Conservation (phyloP, 495 filamentous ascomycete genomes). For the Aspergillus nanangensis region DNA sequence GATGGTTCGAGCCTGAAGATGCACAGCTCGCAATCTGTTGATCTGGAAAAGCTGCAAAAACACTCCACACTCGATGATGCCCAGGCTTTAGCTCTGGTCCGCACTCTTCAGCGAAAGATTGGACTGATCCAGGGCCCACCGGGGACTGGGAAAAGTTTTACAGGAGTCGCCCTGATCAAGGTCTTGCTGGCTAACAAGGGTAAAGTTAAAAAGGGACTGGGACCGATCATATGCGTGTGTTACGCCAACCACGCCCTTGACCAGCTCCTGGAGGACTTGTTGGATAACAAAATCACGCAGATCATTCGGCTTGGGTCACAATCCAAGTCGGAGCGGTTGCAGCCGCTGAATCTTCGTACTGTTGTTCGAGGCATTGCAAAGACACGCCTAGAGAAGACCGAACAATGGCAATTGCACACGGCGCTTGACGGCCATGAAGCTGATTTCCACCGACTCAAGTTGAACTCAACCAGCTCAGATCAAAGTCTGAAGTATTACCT, state of each 20-base stretch:
- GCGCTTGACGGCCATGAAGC: conserved; percentile 11
- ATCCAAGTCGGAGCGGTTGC: conserved; percentile 53
- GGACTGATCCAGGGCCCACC: conserved; percentile 78
- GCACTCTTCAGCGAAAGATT: conserved; percentile 50
- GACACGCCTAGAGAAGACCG: conserved; percentile 37
- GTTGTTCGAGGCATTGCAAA: conserved; percentile 24
- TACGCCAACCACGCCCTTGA: conserved; percentile 76
- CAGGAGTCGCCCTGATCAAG: conserved; percentile 56
- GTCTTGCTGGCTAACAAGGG: conserved; percentile 56
- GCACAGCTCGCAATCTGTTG: conserved; percentile 31
- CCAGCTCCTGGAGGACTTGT: conserved; percentile 63
- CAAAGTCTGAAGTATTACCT: conserved; percentile 13
- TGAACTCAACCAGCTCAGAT: not conserved
- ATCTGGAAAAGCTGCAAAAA: conserved; percentile 33
- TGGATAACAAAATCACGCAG: conserved; percentile 48
- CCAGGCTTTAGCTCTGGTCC: conserved; percentile 54
- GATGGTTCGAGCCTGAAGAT: conserved; percentile 24
- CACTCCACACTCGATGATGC: conserved; percentile 51
- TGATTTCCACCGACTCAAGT: conserved; percentile 5
- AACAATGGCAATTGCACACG: conserved; percentile 9
- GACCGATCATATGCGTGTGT: conserved; percentile 61
- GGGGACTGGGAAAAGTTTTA: conserved; percentile 72
- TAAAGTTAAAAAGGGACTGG: conserved; percentile 33
- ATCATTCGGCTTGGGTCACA: conserved; percentile 67
- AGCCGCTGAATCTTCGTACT: conserved; percentile 36